Percentiles rank a stretch among this genome's conserved stretches.
phyloP scores from a whole-genome alignment of 306 rosid genomes.

The Casuarina cunninghamiana region DNA sequence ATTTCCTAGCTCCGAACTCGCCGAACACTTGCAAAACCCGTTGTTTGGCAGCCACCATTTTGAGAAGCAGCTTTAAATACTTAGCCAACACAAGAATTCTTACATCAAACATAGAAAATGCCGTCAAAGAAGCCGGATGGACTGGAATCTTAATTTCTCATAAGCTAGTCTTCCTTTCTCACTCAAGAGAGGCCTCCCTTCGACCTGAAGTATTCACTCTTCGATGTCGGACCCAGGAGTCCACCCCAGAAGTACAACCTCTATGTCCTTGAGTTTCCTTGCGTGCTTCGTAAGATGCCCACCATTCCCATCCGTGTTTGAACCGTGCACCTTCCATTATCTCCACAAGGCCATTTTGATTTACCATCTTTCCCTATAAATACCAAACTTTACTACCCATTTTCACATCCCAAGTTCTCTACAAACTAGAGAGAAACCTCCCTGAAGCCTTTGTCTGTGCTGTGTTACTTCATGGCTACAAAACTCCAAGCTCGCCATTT shows the following conservation, averaged over 20 bases:
- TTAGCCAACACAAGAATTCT: background rate
- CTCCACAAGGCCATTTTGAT: background rate
- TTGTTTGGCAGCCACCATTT: too few species aligned
- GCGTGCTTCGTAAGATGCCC: background rate
- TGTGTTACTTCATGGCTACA: background rate
- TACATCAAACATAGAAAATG: background rate
- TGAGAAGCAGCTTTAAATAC: background rate
- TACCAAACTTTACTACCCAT: background rate
- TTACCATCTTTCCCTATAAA: background rate
- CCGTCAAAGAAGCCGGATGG: background rate
- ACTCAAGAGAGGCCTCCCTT: background rate
- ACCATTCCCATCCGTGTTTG: background rate
- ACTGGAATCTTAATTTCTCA: background rate
- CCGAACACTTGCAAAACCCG: too few species aligned
- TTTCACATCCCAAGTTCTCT: background rate
- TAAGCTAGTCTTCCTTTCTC: background rate
- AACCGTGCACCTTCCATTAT: background rate
- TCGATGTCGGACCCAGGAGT: background rate
- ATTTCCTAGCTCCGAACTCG: too few species aligned
- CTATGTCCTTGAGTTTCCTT: background rate
- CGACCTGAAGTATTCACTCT: background rate
- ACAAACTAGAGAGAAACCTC: background rate
- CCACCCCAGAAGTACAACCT: background rate
- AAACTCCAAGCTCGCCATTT: constrained; percentile 8
- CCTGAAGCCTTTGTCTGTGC: background rate